A percentile compares a stretch with the other conserved stretches of the same genome.
Conservation (phyloP, 805 yeast genomes). For the Pichia ethanolica region DNA sequence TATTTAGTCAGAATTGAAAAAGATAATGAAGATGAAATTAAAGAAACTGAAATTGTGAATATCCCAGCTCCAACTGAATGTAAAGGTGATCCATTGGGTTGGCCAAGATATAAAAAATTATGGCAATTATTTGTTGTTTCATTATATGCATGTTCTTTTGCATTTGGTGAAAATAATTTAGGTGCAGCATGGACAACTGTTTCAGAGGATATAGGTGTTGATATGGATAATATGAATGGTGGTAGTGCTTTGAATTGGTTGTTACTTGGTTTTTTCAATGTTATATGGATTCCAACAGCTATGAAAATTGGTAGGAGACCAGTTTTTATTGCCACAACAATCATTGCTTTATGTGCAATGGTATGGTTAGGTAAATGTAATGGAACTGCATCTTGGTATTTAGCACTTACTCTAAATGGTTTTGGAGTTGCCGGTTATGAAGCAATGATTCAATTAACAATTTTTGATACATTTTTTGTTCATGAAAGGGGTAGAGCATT, state of each 20-base stretch:
- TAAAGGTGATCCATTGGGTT: background rate
- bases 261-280: background rate
- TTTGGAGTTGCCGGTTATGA: constrained; percentile 1
- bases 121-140: constrained; percentile 2
- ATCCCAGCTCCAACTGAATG: background rate
- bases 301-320: background rate
- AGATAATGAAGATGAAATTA: background rate
- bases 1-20: background rate
- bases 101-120: background rate
- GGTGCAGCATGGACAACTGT: constrained; percentile 1
- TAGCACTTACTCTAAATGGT: background rate
- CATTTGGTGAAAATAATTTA: background rate
- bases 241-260: constrained; percentile 1
- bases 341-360: background rate
- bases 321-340: background rate
- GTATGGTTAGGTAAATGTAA: constrained; percentile 2
- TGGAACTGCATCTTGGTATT: background rate
- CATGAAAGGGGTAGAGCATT: constrained; percentile 2
- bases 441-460: background rate
- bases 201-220: background rate
- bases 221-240: constrained; percentile 1
- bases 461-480: background rate
- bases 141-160: background rate
- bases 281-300: background rate
- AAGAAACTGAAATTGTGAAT: background rate